A percentile compares a stretch with the other conserved stretches of the same genome.
Evolutionary conservation across 495 filamentous ascomycete genomes (phyloP).

Genomic region (Neohortaea acidophila): DNA sequence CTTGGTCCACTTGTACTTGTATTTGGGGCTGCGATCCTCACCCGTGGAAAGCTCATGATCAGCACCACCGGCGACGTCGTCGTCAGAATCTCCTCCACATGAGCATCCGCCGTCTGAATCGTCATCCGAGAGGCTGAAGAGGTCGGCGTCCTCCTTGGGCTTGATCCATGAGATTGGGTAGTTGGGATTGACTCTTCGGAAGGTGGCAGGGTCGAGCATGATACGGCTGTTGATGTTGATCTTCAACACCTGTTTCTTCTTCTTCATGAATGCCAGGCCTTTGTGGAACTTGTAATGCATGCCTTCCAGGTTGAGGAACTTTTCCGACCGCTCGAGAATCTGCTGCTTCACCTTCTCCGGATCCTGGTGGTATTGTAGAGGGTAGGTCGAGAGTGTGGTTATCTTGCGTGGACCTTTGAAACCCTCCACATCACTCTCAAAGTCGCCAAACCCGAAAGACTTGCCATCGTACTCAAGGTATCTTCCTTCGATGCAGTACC

Average conservation of each 20-base stretch:
- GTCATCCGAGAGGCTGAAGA: slow-evolving; percentile 22
- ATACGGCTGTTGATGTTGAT: slow-evolving; percentile 82
- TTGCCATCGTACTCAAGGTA: slow-evolving; percentile 81
- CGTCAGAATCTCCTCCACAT: slow-evolving; percentile 7
- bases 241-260: slow-evolving; percentile 62
- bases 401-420: slow-evolving; percentile 83
- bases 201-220: slow-evolving; percentile 81
- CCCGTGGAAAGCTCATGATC: slow-evolving; percentile 15
- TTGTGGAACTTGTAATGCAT: slow-evolving; percentile 80
- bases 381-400: slow-evolving; percentile 60
- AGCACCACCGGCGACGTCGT: slow-evolving; percentile 11
- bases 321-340: slow-evolving; percentile 72
- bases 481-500: slow-evolving; percentile 67
- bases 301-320: slow-evolving; percentile 63
- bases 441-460: slow-evolving; percentile 52
- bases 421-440: slow-evolving; percentile 53
- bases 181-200: slow-evolving; percentile 77
- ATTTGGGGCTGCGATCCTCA: slow-evolving; percentile 34
- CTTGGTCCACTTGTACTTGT: slow-evolving; percentile 46
- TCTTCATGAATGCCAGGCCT: slow-evolving; percentile 71
- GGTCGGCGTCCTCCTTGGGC: slow-evolving; percentile 55
- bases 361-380: slow-evolving; percentile 69
- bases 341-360: slow-evolving; percentile 45
- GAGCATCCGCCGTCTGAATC: slow-evolving; percentile 3
- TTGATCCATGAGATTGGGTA: slow-evolving; percentile 70